These are phyloP conservation scores for Pythium biforme DNA, from an alignment of 352 stramenopile species.

Conservation along the genomic window DNA sequence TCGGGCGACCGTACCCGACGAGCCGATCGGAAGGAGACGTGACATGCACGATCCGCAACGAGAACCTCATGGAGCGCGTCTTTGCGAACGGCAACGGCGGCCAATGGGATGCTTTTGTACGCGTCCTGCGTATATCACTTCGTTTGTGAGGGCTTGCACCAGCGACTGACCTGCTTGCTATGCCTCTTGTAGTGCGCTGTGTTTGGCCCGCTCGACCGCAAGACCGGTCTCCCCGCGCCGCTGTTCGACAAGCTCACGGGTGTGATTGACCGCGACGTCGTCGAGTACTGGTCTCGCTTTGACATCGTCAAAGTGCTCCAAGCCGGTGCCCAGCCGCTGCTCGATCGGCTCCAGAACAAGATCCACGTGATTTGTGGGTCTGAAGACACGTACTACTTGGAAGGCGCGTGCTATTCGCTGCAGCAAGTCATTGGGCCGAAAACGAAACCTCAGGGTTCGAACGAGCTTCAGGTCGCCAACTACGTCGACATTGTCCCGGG, in stretches of 20 bases:
- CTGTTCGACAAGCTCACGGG: constrained; percentile 77
- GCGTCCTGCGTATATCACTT: constrained; percentile 1
- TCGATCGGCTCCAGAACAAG: constrained; percentile 48
- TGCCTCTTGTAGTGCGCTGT: constrained; percentile 44
- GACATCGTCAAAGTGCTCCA: constrained; percentile 64
- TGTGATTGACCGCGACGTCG: constrained; percentile 58
- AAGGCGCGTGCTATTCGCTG: constrained; percentile 60
- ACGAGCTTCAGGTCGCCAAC: constrained; percentile 36
- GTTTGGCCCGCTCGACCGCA: constrained; percentile 49
- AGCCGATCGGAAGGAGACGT: constrained; percentile 51
- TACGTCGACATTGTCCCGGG: constrained; percentile 73
- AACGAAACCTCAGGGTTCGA: constrained; percentile 16
- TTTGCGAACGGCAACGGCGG: constrained; percentile 65
- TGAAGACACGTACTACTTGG: constrained; percentile 79
- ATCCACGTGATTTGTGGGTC: constrained; percentile 70
- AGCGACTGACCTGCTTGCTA: background rate
- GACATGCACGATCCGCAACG: constrained; percentile 62
- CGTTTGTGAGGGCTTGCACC: background rate
- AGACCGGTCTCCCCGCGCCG: constrained; percentile 51
- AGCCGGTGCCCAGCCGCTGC: constrained; percentile 36
- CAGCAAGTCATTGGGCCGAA: constrained; percentile 46
- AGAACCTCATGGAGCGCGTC: constrained; percentile 70
- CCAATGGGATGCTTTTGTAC: constrained; percentile 79
- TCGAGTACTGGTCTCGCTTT: constrained; percentile 54
- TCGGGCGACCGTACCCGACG: constrained; percentile 52